phyloP scores from a whole-genome alignment of 2,329 filamentous ascomycete species.

The Sarocladiaceae sp. region DNA sequence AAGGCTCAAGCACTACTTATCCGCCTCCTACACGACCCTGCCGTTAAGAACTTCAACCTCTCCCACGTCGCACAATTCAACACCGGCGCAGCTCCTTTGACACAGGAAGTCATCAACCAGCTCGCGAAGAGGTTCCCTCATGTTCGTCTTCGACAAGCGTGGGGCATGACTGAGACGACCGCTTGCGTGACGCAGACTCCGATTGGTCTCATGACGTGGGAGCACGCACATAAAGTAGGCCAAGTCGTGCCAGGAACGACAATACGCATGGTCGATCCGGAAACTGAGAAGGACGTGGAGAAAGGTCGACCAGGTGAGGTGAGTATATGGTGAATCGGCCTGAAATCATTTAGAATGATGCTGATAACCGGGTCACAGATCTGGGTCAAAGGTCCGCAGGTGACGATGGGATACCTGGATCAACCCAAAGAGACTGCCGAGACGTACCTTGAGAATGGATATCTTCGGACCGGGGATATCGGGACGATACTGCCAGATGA shows the following conservation, averaged over 20 bases:
- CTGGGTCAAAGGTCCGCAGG: slow-evolving; percentile 40
- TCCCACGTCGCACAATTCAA: slow-evolving; percentile 50
- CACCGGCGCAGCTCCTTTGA: slow-evolving; percentile 56
- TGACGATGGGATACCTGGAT: slow-evolving; percentile 45
- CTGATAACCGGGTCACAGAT: too few relatives aligned
- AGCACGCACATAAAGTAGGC: slow-evolving; percentile 53
- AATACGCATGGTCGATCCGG: slow-evolving; percentile 52
- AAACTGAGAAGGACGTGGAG: slow-evolving; percentile 48
- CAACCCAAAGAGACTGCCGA: slow-evolving; percentile 37
- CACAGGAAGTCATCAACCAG: slow-evolving; percentile 51
- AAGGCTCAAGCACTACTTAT: too few relatives aligned
- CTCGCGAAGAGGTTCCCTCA: slow-evolving; percentile 53
- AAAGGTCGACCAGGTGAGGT: slow-evolving; percentile 48
- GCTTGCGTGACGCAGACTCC: slow-evolving; percentile 60
- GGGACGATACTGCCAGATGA: slow-evolving; percentile 52
- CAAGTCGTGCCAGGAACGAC: slow-evolving; percentile 54
- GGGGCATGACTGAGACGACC: slow-evolving; percentile 66
- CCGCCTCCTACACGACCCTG: slow-evolving; percentile 49
- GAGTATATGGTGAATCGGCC: too few relatives aligned
- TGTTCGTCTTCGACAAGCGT: slow-evolving; percentile 61
- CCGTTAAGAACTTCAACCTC: slow-evolving; percentile 53
- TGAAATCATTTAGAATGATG: too few relatives aligned
- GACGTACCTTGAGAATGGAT: slow-evolving; percentile 51
- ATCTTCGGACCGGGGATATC: slow-evolving; percentile 56
- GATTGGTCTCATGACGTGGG: slow-evolving; percentile 51